These are phyloP conservation scores for Eucalyptus lansdowneana DNA, from an alignment of 345 rosid genomes.

Conservation along the genomic window DNA sequence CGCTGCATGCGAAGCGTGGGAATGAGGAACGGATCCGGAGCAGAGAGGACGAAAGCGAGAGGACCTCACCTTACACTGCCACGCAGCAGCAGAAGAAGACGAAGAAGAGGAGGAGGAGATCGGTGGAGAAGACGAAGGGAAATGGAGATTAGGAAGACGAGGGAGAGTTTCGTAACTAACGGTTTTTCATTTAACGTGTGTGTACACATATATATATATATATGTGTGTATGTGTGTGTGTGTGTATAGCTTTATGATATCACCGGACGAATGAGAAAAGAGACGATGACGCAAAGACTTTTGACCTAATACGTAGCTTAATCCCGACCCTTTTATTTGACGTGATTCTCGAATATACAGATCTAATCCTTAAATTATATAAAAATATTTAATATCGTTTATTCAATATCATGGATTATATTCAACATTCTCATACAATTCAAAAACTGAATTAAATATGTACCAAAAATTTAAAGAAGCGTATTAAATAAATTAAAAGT, in stretches of 20 bases:
- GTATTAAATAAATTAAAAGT: too few species aligned
- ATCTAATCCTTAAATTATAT: fast-evolving
- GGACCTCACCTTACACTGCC: neutral
- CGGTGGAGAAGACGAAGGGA: neutral
- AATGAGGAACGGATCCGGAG: neutral
- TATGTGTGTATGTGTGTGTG: fast-evolving
- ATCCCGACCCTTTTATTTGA: fast-evolving
- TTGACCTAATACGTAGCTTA: neutral
- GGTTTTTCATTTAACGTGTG: fast-evolving
- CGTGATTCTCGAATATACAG: fast-evolving
- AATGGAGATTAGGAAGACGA: neutral
- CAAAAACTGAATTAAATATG: fast-evolving
- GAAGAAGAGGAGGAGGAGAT: neutral
- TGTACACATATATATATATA: too few species aligned
- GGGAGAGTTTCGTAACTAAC: neutral
- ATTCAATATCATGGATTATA: fast-evolving
- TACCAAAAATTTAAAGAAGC: fast-evolving
- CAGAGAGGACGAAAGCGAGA: neutral
- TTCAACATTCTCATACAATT: fast-evolving
- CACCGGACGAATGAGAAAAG: neutral
- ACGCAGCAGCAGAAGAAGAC: neutral
- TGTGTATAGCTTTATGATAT: neutral
- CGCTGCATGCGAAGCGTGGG: neutral
- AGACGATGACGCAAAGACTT: too few species aligned
- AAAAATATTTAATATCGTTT: fast-evolving